Evolutionary conservation across 2,329 filamentous ascomycete genomes (phyloP), one percentile per base, ranked within the genome.

Genomic region (Aspergillus carbonarius): DNA sequence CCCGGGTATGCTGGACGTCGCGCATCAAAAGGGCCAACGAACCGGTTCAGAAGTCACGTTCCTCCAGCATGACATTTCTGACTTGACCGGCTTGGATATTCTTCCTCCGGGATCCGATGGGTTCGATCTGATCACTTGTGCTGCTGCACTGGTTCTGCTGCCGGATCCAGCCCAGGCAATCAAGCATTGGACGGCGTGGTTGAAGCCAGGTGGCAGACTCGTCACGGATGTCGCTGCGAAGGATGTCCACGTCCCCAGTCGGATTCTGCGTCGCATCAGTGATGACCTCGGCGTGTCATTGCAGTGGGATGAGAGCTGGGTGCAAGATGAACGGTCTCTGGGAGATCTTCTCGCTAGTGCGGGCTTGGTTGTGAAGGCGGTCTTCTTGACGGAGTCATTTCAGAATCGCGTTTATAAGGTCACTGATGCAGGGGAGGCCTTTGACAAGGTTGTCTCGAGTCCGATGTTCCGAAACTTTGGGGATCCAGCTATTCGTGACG

Each of bases 301-400:
- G 4, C 49, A 34, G 55, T 58, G 55, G 49, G 55, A 58, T 40
- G 37, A 58, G 23, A 58, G 55, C 13, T 58, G 49, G 55, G 55
- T 58, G 6, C 49, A 54, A 13, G 39, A 20, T 9, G 49, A 58
- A 20, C 30, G 32, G 15, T 58, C 49, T 15, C 23, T 54, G 30
- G 30, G 17, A 4, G 42, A 34, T 30, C 23, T 58, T 10, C 18
- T 58, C 3, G 10, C 7, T 4, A 18, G 46, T 2, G 30, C 55
- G 5, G 49, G 40, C 4, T 18, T 58, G 39, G 10, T 1, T 3
- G 55, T 54, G n/a, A 42, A 48, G 25, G 40, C n/a, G 3, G 49
- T 58, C 20, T 58, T 48, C 30, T 10, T 54, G 49, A 58, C 27
- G 2, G 25, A 46, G n/a, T 37, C 34, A 4, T 49, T 54, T 13